Evolutionary conservation across 306 rosid genomes (phyloP).

Genomic region (Calophaca sinica): DNA sequence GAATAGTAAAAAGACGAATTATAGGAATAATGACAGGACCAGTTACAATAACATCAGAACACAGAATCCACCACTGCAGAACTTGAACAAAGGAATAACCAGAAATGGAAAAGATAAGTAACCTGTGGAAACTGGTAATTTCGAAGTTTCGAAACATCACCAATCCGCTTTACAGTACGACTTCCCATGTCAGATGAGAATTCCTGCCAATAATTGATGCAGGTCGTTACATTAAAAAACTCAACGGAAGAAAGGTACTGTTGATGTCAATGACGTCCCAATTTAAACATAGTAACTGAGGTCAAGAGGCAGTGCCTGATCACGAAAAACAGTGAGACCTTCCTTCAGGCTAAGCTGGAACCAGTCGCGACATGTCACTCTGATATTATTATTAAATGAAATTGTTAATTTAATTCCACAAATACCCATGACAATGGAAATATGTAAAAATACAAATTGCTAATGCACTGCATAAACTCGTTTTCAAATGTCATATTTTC

Average conservation of each 20-base stretch:
- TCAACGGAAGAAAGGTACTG: slow-evolving; percentile 1
- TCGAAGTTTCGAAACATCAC: slow-evolving; percentile 89
- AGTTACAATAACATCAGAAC: slow-evolving; percentile 2
- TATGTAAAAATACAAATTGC: slow-evolving; percentile 27
- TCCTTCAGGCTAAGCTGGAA: slow-evolving; percentile 99
- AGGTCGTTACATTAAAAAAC: slow-evolving; percentile 25
- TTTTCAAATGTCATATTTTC: neutral
- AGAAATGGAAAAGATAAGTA: slow-evolving; percentile 13
- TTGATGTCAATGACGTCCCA: slow-evolving; percentile 6
- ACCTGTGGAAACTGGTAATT: slow-evolving; percentile 99
- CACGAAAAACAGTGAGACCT: slow-evolving; percentile 98
- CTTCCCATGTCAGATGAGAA: slow-evolving; percentile 99
- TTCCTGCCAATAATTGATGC: slow-evolving; percentile 64
- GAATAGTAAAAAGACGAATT: slow-evolving; percentile 1
- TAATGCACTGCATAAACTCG: slow-evolving; percentile 18
- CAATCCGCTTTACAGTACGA: slow-evolving; percentile 86
- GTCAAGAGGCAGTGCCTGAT: slow-evolving; percentile 66
- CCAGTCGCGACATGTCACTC: slow-evolving; percentile 99
- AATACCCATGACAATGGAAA: slow-evolving; percentile 2
- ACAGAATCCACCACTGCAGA: slow-evolving; percentile 30
- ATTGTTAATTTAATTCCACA: slow-evolving; percentile 41
- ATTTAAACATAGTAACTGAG: slow-evolving; percentile 24
- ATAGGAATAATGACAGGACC: neutral
- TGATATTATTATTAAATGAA: slow-evolving; percentile 54
- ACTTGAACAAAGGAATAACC: slow-evolving; percentile 12